phyloP scores from a whole-genome alignment of 164 flowering plant species.

The Paratinospora sagittata region DNA sequence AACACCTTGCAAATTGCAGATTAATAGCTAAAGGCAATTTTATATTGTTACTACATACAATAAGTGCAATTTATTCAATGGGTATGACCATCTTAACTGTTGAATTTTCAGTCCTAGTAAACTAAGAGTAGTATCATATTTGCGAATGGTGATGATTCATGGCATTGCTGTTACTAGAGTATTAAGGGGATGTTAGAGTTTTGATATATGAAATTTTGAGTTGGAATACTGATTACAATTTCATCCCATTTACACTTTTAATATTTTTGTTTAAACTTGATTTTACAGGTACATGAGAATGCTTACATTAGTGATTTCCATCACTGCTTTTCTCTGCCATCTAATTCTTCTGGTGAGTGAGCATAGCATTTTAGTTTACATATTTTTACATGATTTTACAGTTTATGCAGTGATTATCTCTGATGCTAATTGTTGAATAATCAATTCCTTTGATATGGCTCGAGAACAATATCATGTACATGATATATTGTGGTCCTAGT shows the following conservation, averaged over 20 bases:
- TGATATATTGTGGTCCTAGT: too few relatives aligned
- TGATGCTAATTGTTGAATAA: neutral
- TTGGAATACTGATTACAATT: neutral
- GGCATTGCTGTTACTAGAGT: too few relatives aligned
- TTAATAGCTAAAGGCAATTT: too few relatives aligned
- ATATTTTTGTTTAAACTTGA: neutral
- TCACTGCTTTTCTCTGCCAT: constrained; percentile 80
- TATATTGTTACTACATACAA: too few relatives aligned
- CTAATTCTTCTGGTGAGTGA: constrained; percentile 68
- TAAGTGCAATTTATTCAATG: too few relatives aligned
- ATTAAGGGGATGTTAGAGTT: too few relatives aligned
- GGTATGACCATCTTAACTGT: too few relatives aligned
- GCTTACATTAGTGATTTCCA: constrained; percentile 87
- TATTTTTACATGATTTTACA: neutral
- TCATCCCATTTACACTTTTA: neutral
- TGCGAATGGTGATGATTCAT: too few relatives aligned
- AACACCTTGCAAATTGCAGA: too few relatives aligned
- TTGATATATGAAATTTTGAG: neutral
- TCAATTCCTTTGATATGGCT: neutral
- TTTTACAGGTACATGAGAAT: constrained; percentile 93
- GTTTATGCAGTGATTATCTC: neutral
- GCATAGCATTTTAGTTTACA: neutral
- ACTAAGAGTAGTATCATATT: too few relatives aligned
- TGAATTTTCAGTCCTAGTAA: too few relatives aligned
- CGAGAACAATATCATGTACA: too few relatives aligned